Base-by-base conservation (phyloP, 768 basidiomycete species). In the Lepiota subincarnata region DNA sequence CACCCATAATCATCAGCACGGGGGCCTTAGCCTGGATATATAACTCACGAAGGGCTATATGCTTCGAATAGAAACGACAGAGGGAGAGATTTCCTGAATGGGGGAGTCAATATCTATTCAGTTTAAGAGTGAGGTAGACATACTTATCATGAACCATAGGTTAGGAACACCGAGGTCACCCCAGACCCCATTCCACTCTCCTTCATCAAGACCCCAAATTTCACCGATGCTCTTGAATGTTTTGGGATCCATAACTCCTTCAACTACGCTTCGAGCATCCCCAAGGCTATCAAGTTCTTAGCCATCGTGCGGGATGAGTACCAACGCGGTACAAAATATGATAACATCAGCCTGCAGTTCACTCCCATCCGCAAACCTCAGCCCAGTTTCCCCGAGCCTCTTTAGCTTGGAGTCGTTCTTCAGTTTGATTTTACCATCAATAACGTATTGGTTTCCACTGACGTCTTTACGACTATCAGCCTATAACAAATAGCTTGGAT, bases 121-220 rank as follows among this genome's bases (percentile, higher is more conserved):
- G 22, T 7, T 1, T 16, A 7, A 24, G 13, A 22, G 31, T 6
- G 14, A 19, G 43, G n/a, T 31, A 38, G 19, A 52, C 57, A 4
- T 60, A 78, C 84, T 85, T 66, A 83, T 72, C 73, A 82, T 79
- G 55, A 67, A 74, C 82, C 83, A 87, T 36, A 82, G 48, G 43
- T 77, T 76, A 18, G 18, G 77, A 2, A 46, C 50, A 18, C 59
- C 59, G n/a, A 57, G 16, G 35, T 54, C 59, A 5, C 44, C 71
- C 71, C 72, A 80, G 3, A 62, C 60, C 0, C 78, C 77, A 19
- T 73, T 65, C 28, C 83, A 62, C 62, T 87, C 84, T 10, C 83
- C 82, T 66, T 91, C 83, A 5, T 85, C 73, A 48, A 87, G 63
- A 41, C 85, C 79, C 87, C 86, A 81, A 14, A 86, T 62, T 22